These are phyloP conservation scores for Mucor plumbeus DNA, from an alignment of 371 early-diverging fungal genomes.

Conservation along the genomic window DNA sequence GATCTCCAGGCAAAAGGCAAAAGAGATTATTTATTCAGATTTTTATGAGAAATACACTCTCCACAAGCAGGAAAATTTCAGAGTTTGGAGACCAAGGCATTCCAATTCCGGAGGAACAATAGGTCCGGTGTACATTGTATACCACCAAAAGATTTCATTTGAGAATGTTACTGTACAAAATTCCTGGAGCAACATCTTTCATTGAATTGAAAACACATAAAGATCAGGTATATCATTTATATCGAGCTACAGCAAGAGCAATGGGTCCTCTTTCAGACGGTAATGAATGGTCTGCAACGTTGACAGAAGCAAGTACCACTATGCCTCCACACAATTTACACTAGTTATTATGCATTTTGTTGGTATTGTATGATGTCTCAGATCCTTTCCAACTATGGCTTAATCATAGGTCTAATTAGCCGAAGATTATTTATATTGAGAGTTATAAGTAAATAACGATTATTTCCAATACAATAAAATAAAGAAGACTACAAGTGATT, in stretches of 20 bases:
- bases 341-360: conserved; percentile 21
- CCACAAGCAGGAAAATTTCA: background rate
- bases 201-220: background rate
- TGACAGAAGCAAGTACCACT: background rate
- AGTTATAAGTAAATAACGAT: no score
- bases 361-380: conserved; percentile 14
- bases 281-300: background rate
- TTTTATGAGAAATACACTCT: background rate
- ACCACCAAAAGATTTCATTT: background rate
- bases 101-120: no score
- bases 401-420: no score
- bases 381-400: background rate
- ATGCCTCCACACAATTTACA: background rate
- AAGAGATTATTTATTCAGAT: background rate
- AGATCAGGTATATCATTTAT: background rate
- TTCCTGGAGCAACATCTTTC: background rate
- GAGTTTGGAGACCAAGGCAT: background rate
- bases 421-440: no score
- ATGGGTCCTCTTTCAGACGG: background rate
- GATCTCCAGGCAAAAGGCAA: background rate
- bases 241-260: background rate
- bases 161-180: background rate
- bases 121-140: no score
- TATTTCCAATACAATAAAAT: no score
- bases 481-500: no score